Conservation (phyloP, 1,284 basidiomycete species). For the Apiotrichum veenhuisii region DNA sequence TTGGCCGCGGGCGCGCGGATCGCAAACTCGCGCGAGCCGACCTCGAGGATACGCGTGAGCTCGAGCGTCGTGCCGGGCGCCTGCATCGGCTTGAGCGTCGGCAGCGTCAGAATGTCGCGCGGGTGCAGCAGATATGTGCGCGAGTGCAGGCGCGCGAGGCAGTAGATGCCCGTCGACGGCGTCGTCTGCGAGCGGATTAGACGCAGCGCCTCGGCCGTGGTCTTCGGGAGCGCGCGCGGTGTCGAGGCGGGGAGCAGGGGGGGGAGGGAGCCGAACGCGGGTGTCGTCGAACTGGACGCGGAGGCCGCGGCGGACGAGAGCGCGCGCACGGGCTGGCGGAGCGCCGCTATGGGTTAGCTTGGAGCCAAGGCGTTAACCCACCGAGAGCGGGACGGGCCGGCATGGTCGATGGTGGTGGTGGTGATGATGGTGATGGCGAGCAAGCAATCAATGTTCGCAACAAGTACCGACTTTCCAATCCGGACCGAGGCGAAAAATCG, state of each 20-base stretch:
- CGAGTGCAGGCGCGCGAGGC: conserved; percentile 83
- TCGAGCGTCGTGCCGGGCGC: conserved; percentile 75
- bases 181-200: conserved; percentile 50
- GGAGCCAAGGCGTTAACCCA: too few relatives aligned
- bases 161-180: conserved; percentile 71
- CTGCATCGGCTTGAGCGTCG: conserved; percentile 61
- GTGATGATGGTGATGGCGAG: too few relatives aligned
- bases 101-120: conserved; percentile 86
- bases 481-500: not conserved
- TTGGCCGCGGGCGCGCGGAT: conserved; percentile 52
- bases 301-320: conserved; percentile 22
- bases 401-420: conserved; percentile 11
- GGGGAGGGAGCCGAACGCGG: conserved; percentile 26
- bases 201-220: conserved; percentile 39
- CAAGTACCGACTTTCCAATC: not conserved
- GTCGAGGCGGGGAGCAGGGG: conserved; percentile 31
- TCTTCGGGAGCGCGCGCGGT: conserved; percentile 23
- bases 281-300: conserved; percentile 12
- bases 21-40: conserved; percentile 93
- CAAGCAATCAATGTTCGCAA: not conserved
- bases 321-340: conserved; percentile 15
- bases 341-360: too few relatives aligned
- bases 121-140: conserved; percentile 83
- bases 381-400: conserved; percentile 18
- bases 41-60: conserved; percentile 84